Percentiles rank a stretch among this genome's conserved stretches.
Conservation (phyloP, 2,329 filamentous ascomycete genomes). For the Fusarium sp. region DNA sequence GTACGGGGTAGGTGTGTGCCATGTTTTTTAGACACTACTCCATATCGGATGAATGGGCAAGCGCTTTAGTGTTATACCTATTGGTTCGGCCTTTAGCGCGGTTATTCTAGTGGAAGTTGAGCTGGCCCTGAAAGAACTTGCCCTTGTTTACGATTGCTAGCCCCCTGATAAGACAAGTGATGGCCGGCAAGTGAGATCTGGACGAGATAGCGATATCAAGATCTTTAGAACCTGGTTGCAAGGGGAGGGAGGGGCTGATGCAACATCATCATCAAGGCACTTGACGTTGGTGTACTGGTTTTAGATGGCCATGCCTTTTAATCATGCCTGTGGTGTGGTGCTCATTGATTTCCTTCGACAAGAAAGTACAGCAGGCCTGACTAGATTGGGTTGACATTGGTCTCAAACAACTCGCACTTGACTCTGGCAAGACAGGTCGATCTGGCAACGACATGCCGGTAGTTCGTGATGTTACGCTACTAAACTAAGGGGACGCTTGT, state of each 20-base stretch:
- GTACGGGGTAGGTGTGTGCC: not conserved
- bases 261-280: not conserved
- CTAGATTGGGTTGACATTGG: not conserved
- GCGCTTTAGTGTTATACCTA: not conserved
- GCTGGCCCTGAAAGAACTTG: not conserved
- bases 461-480: constrained; percentile 19
- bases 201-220: not conserved
- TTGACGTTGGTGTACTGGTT: not conserved
- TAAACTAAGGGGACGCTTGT: constrained; percentile 20
- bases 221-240: not conserved
- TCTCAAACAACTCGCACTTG: not conserved
- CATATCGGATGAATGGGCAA: not conserved
- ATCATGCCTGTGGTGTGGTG: not conserved
- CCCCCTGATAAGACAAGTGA: not conserved
- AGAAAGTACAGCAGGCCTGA: not conserved
- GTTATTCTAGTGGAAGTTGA: not conserved
- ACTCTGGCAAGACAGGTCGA: not conserved
- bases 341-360: not conserved
- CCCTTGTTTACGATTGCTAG: not conserved
- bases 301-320: not conserved
- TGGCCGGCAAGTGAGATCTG: not conserved
- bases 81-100: not conserved
- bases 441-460: constrained; percentile 15
- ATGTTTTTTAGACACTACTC: not conserved
- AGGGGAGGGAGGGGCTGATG: not conserved